These are phyloP conservation scores for Scheffersomyces coipomensis DNA, from an alignment of 805 yeast species.

Conservation along the genomic window DNA sequence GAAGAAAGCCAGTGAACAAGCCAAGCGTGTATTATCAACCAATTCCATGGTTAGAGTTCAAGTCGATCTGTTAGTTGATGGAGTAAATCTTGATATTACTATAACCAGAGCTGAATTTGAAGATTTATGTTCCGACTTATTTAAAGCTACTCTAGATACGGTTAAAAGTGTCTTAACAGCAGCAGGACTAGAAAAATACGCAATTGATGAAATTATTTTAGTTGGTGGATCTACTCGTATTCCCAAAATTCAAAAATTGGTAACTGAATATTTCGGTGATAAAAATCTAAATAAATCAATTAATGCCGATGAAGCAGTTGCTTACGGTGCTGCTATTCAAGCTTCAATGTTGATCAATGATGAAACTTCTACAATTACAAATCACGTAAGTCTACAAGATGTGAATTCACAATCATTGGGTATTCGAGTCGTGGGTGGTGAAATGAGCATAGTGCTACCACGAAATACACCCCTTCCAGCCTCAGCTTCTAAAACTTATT, in stretches of 20 bases:
- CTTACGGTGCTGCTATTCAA: constrained; percentile 99
- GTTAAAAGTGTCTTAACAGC: constrained; percentile 93
- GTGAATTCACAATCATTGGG: constrained; percentile 94
- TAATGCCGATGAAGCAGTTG: constrained; percentile 99
- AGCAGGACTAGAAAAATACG: constrained; percentile 85
- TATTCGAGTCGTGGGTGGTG: constrained; percentile 97
- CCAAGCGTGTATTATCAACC: constrained; percentile 96
- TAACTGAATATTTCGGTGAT: constrained; percentile 94
- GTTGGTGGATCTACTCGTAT: constrained; percentile 99
- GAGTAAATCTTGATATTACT: constrained; percentile 93
- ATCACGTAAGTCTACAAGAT: constrained; percentile 68
- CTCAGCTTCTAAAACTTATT: constrained; percentile 90
- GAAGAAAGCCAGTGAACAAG: constrained; percentile 98
- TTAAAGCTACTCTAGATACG: constrained; percentile 91
- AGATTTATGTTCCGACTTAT: constrained; percentile 89
- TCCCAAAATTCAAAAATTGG: constrained; percentile 94
- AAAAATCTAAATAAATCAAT: constrained; percentile 95
- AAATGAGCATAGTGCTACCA: constrained; percentile 92
- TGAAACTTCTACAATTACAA: constrained; percentile 53
- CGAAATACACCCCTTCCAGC: constrained; percentile 96
- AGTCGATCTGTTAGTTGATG: constrained; percentile 92
- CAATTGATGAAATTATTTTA: constrained; percentile 86
- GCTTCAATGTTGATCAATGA: constrained; percentile 99
- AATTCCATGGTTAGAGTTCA: constrained; percentile 93
- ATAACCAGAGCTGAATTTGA: constrained; percentile 97